A percentile compares a stretch with the other conserved stretches of the same genome.
Evolutionary conservation across 1,139 yeast genomes (phyloP).

Genomic region (Geotrichum europaeum): DNA sequence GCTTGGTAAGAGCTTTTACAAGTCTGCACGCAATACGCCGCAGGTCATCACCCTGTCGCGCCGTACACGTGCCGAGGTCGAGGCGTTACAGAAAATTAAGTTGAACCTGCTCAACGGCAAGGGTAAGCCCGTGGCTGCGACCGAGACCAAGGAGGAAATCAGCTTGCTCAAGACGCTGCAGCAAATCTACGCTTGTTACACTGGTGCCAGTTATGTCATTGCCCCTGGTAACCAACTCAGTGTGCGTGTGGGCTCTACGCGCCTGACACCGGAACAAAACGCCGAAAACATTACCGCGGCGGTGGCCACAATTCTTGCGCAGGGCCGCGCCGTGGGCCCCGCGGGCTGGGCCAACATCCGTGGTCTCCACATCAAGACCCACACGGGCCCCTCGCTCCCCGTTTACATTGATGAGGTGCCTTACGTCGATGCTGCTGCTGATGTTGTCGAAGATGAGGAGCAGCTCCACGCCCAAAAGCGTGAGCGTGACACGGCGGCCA

Average conservation of each 20-base stretch:
- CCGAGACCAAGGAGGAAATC: conserved; percentile 35
- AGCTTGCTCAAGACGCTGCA: conserved; percentile 38
- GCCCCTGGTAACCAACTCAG: conserved; percentile 70
- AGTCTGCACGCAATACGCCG: conserved; percentile 32
- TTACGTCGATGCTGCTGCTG: conserved; percentile 40
- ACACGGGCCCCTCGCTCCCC: conserved; percentile 76
- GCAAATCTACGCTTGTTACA: conserved; percentile 53
- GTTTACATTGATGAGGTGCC: conserved; percentile 63
- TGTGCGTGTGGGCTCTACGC: conserved; percentile 58
- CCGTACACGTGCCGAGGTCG: conserved; percentile 12
- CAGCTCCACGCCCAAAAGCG: conserved; percentile 29
- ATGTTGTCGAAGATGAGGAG: conserved; percentile 32
- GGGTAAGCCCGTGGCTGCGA: conserved; percentile 39
- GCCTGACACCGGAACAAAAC: conserved; percentile 37
- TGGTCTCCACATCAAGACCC: conserved; percentile 62
- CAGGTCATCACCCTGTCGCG: conserved; percentile 10
- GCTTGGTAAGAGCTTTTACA: conserved; percentile 74
- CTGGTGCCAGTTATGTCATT: conserved; percentile 56
- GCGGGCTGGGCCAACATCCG: conserved; percentile 45
- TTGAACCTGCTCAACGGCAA: conserved; percentile 24
- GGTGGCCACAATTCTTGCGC: conserved; percentile 42
- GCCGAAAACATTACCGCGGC: conserved; percentile 55
- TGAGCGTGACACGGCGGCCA: conserved; percentile 27
- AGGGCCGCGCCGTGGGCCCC: conserved; percentile 29
- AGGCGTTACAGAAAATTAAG: conserved; percentile 17